Evolutionary conservation across 2,329 filamentous ascomycete species (phyloP).

Genomic region (Leptosphaerulina australis): DNA sequence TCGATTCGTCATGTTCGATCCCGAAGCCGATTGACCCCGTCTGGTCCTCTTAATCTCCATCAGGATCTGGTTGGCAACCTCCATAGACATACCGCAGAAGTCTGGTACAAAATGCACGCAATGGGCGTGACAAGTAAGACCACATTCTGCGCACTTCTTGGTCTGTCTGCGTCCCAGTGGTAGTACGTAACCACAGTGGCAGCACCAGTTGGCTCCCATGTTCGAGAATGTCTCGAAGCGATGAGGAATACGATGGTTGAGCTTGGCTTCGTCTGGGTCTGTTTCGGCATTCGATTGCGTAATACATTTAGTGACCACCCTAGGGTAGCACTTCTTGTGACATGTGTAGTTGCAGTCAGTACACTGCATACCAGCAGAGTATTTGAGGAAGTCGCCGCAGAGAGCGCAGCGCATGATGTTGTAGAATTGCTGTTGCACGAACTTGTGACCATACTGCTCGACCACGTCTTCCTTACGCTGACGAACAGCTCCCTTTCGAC

Average conservation of each 20-base stretch:
- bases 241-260: constrained; percentile 98
- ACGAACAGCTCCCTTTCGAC: constrained; percentile 92
- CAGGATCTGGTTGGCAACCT: constrained; percentile 90
- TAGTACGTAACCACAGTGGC: constrained; percentile 95
- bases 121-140: constrained; percentile 84
- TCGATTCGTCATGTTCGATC: constrained; percentile 56
- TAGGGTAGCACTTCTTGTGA: constrained; percentile 94
- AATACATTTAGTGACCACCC: constrained; percentile 98
- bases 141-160: constrained; percentile 93
- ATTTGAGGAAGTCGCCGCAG: constrained; percentile 97
- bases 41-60: constrained; percentile 84
- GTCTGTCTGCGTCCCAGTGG: constrained; percentile 95
- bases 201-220: constrained; percentile 98
- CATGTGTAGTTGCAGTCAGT: constrained; percentile 99
- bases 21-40: constrained; percentile 64
- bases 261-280: constrained; percentile 98
- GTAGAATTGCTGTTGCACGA: constrained; percentile 98
- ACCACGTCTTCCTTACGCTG: constrained; percentile 98
- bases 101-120: constrained; percentile 97
- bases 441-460: constrained; percentile 99
- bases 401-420: constrained; percentile 99
- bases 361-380: constrained; percentile 98
- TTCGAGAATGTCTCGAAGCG: constrained; percentile 97
- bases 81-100: constrained; percentile 99
- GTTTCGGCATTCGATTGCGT: constrained; percentile 99